Evolutionary conservation across 192 early-diverging fungal genomes (phyloP).

Genomic region (Tieghemiomyces parasiticus): DNA sequence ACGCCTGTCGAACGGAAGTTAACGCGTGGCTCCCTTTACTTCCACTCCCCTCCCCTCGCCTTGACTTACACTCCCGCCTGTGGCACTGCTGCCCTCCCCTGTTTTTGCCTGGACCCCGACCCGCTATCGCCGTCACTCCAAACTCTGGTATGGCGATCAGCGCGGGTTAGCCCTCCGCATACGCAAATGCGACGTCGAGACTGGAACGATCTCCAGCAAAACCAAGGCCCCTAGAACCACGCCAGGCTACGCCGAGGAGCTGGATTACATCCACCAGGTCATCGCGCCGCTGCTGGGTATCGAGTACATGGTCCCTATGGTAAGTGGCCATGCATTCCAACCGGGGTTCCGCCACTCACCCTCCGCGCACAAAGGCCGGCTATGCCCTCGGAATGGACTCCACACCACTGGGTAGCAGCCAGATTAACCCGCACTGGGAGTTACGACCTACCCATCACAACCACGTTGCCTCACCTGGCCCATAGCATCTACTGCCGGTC

Average conservation of each 20-base stretch:
- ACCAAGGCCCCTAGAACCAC: too few species aligned
- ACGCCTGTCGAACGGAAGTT: too few species aligned
- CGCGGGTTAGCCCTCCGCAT: conserved; percentile 20
- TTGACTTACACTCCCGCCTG: too few species aligned
- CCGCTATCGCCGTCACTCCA: too few species aligned
- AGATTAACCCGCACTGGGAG: background rate
- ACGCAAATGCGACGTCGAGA: conserved; percentile 12
- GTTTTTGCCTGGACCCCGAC: too few species aligned
- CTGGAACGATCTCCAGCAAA: conserved; percentile 1
- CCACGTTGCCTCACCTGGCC: background rate
- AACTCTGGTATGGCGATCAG: too few species aligned
- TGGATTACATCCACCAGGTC: conserved; percentile 22
- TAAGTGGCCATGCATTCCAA: conserved; percentile 14
- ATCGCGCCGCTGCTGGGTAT: conserved; percentile 29
- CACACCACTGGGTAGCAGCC: background rate
- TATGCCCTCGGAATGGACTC: background rate
- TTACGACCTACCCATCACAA: too few species aligned
- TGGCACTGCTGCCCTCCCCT: too few species aligned
- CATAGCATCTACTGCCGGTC: conserved; percentile 19
- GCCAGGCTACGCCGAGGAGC: too few species aligned
- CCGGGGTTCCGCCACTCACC: background rate
- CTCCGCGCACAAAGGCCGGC: background rate
- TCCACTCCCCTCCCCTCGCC: too few species aligned
- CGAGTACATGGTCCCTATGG: conserved; percentile 29
- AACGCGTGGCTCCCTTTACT: too few species aligned